A percentile compares a stretch with the other conserved stretches of the same genome.
Conservation (phyloP, 1,284 basidiomycete genomes). For the Cutaneotrichosporon sp. region DNA sequence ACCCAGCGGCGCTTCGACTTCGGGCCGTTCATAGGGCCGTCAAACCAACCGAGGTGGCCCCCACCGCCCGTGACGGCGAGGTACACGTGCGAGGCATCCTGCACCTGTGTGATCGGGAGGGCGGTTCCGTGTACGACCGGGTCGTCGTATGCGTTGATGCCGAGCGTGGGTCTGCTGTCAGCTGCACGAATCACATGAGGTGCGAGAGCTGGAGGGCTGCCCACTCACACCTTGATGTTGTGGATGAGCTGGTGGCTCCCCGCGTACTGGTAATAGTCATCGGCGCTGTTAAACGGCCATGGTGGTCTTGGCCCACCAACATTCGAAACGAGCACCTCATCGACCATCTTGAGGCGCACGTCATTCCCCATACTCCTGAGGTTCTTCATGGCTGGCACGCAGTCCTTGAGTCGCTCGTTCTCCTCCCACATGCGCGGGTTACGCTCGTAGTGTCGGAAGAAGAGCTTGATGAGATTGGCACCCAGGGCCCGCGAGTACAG, state of each 20-base stretch:
- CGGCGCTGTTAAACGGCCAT: slow-evolving; percentile 73
- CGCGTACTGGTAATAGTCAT: slow-evolving; percentile 80
- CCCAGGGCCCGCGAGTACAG: slow-evolving; percentile 84
- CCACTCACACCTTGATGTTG: slow-evolving; percentile 47
- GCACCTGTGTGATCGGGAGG: slow-evolving; percentile 59
- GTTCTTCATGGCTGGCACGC: slow-evolving; percentile 27
- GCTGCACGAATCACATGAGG: not conserved
- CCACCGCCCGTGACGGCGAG: slow-evolving; percentile 74
- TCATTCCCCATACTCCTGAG: slow-evolving; percentile 24
- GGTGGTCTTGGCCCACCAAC: slow-evolving; percentile 69
- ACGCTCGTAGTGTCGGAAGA: slow-evolving; percentile 62
- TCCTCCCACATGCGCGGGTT: slow-evolving; percentile 35
- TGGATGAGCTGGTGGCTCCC: slow-evolving; percentile 42
- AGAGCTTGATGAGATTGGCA: slow-evolving; percentile 67
- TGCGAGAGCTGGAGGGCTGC: no score
- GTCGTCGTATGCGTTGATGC: slow-evolving; percentile 87
- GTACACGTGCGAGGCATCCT: slow-evolving; percentile 65
- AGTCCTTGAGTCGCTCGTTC: slow-evolving; percentile 20
- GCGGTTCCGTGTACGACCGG: slow-evolving; percentile 67
- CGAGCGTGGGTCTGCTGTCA: slow-evolving; percentile 59
- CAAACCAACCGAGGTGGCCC: slow-evolving; percentile 96
- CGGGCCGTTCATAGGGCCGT: slow-evolving; percentile 50
- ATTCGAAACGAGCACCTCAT: slow-evolving; percentile 65
- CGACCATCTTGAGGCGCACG: slow-evolving; percentile 45
- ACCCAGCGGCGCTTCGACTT: slow-evolving; percentile 46